Conservation (phyloP, 495 filamentous ascomycete genomes). For the Lophiotrema nucula region DNA sequence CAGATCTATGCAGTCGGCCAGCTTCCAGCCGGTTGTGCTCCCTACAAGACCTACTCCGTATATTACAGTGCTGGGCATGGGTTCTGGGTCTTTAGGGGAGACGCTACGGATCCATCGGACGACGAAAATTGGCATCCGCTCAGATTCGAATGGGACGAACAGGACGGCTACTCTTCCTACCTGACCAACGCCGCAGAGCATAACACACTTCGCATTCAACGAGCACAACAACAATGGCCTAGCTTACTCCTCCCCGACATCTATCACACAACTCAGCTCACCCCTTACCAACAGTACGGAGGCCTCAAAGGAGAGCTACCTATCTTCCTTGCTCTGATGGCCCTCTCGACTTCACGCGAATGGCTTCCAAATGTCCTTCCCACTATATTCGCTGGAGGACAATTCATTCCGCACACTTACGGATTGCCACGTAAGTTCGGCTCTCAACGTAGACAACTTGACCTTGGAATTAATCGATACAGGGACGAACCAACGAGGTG, state of each 20-base stretch:
- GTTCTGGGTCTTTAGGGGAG: constrained; percentile 21
- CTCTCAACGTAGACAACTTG: neutral
- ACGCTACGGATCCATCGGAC: constrained; percentile 5
- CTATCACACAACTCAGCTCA: constrained; percentile 23
- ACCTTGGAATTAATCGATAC: too few relatives aligned
- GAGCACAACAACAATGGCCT: constrained; percentile 27
- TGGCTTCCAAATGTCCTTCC: constrained; percentile 5
- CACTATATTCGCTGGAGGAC: constrained; percentile 7
- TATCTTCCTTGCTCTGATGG: constrained; percentile 37
- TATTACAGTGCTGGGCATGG: constrained; percentile 18
- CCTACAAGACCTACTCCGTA: constrained; percentile 20
- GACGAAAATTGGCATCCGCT: constrained; percentile 25
- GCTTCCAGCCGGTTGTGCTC: neutral
- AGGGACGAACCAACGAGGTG: constrained; percentile 21
- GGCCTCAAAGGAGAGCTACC: constrained; percentile 38
- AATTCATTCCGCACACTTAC: constrained; percentile 12
- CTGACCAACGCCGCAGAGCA: constrained; percentile 21
- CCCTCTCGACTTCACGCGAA: constrained; percentile 25
- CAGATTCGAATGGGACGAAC: constrained; percentile 16
- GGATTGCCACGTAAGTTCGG: constrained; percentile 7
- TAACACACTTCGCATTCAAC: constrained; percentile 19
- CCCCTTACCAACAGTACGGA: constrained; percentile 15
- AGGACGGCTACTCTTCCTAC: constrained; percentile 5
- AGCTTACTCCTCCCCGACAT: constrained; percentile 35
- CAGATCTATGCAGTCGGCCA: neutral